phyloP scores from a whole-genome alignment of 1,284 basidiomycete species.

The Megacollybia platyphylla region DNA sequence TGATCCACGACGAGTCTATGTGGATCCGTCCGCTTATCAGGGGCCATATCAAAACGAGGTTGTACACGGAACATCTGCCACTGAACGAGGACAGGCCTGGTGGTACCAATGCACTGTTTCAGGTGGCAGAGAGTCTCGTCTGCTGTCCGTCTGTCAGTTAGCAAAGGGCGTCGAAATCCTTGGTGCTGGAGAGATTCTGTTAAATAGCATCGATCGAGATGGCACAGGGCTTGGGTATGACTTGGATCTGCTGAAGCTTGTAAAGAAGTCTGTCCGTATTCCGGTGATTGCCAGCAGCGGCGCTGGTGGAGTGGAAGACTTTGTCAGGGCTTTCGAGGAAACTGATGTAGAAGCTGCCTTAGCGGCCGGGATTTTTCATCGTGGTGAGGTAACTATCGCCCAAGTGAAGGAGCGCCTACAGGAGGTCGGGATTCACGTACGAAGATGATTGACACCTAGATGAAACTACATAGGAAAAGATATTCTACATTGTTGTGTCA shows the following conservation, averaged over 20 bases:
- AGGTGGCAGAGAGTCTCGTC: conserved; percentile 82
- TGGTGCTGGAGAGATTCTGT: conserved; percentile 90
- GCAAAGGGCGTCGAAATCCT: conserved; percentile 80
- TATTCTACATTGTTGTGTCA: too few species aligned
- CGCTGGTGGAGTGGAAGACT: conserved; percentile 76
- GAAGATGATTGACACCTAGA: background rate
- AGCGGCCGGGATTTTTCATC: conserved; percentile 97
- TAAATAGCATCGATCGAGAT: conserved; percentile 97
- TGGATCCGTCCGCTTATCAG: conserved; percentile 52
- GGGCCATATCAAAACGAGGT: conserved; percentile 65
- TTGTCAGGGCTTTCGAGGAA: conserved; percentile 73
- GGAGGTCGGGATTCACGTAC: conserved; percentile 36
- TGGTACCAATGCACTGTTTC: conserved; percentile 99
- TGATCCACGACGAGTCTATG: conserved; percentile 86
- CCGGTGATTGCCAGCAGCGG: conserved; percentile 95
- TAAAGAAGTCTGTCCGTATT: conserved; percentile 70
- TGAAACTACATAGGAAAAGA: background rate
- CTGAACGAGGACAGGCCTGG: conserved; percentile 73
- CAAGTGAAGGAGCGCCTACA: conserved; percentile 58
- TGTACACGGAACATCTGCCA: conserved; percentile 37
- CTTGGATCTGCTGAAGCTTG: conserved; percentile 68
- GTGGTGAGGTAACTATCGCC: conserved; percentile 67
- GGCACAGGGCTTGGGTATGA: conserved; percentile 93
- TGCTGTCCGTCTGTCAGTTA: conserved; percentile 87
- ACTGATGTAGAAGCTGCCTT: conserved; percentile 86